Percentiles rank a stretch among this genome's conserved stretches.
These are phyloP conservation scores for Ogataea hybrid DNA, from an alignment of 1,139 yeast genomes.

Conservation along the genomic window DNA sequence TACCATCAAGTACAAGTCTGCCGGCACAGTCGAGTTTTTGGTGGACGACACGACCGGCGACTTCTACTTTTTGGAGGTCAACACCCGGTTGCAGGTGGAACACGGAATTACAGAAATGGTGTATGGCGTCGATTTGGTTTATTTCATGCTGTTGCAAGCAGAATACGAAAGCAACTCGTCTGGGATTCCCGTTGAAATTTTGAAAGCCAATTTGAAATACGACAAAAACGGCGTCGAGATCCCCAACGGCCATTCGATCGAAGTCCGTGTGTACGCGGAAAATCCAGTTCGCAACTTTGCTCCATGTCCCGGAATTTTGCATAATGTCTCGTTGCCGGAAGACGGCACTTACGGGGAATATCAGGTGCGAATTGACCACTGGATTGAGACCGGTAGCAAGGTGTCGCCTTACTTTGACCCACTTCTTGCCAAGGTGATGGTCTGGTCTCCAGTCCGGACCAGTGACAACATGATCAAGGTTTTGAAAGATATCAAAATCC, in stretches of 20 bases:
- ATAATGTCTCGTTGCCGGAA: conserved; percentile 32
- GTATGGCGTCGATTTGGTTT: conserved; percentile 36
- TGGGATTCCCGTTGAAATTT: conserved; percentile 30
- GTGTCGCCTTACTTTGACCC: conserved; percentile 41
- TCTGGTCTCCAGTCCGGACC: conserved; percentile 35
- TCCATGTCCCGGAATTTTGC: conserved; percentile 39
- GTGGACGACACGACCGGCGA: conserved; percentile 36
- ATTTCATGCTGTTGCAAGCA: conserved; percentile 36
- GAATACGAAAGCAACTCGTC: conserved; percentile 31
- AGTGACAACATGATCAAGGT: conserved; percentile 31
- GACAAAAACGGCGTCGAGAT: conserved; percentile 26
- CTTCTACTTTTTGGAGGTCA: conserved; percentile 37
- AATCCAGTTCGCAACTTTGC: conserved; percentile 37
- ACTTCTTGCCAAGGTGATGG: conserved; percentile 38
- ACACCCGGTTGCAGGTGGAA: conserved; percentile 40
- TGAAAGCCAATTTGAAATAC: conserved; percentile 20
- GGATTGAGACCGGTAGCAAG: conserved; percentile 38
- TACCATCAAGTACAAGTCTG: conserved; percentile 35
- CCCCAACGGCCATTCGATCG: conserved; percentile 40
- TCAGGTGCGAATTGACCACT: conserved; percentile 36
- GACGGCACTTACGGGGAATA: conserved; percentile 14
- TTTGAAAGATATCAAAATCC: conserved; percentile 28
- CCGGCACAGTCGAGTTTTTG: conserved; percentile 39
- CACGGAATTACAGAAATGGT: conserved; percentile 40
- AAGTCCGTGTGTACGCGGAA: conserved; percentile 39